phyloP scores from a whole-genome alignment of 352 stramenopile species.

The Thalassiosira sp. region DNA sequence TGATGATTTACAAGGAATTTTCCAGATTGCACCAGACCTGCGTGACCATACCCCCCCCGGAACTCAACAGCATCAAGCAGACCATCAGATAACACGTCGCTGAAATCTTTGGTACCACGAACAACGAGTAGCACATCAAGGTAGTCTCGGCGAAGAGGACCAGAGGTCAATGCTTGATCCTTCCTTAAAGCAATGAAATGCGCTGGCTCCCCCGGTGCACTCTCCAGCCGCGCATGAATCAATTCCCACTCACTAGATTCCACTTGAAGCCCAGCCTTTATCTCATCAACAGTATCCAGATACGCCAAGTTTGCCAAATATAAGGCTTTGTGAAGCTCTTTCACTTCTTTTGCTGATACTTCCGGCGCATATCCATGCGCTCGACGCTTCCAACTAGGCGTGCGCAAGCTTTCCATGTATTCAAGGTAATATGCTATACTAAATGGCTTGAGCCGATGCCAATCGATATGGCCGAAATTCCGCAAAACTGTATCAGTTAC shows the following conservation, averaged over 20 bases:
- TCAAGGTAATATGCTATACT: slow-evolving; percentile 30
- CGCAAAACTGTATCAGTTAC: slow-evolving; percentile 13
- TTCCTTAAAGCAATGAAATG: slow-evolving; percentile 35
- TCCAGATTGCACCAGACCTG: slow-evolving; percentile 19
- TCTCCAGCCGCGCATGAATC: slow-evolving; percentile 30
- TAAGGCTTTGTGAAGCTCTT: slow-evolving; percentile 37
- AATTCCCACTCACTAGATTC: slow-evolving; percentile 28
- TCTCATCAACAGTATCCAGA: slow-evolving; percentile 15
- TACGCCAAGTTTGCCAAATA: slow-evolving; percentile 40
- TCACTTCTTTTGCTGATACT: slow-evolving; percentile 16
- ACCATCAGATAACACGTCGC: slow-evolving; percentile 34
- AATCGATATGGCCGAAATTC: slow-evolving; percentile 42
- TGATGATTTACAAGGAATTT: slow-evolving; percentile 32
- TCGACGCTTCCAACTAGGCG: slow-evolving; percentile 36
- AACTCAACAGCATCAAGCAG: slow-evolving; percentile 38
- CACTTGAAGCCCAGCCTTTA: slow-evolving; percentile 10
- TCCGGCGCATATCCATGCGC: slow-evolving; percentile 11
- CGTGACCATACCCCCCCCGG: slow-evolving; percentile 28
- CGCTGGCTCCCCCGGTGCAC: slow-evolving; percentile 22
- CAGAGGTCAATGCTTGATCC: slow-evolving; percentile 1
- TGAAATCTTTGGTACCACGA: slow-evolving; percentile 31
- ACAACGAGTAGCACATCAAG: slow-evolving; percentile 37
- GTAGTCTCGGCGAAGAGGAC: slow-evolving; percentile 13
- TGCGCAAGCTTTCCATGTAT: slow-evolving; percentile 25
- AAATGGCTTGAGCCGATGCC: slow-evolving; percentile 13